Percentiles rank a stretch among this genome's conserved stretches.
These are phyloP conservation scores for Plasmodium chabaudi DNA, from an alignment of 169 alveolate species.

Conservation along the genomic window DNA sequence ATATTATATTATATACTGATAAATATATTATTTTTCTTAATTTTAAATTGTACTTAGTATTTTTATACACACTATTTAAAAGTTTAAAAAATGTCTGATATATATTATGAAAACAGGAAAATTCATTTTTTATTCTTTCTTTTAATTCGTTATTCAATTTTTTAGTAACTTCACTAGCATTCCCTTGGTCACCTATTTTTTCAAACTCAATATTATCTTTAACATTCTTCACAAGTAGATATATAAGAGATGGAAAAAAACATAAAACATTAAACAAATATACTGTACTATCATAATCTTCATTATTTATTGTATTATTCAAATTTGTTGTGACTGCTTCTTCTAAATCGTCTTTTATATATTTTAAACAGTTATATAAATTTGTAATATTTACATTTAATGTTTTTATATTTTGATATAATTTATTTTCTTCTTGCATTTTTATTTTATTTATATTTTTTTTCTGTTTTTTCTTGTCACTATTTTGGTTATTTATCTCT, in stretches of 20 bases:
- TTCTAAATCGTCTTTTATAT: conserved; percentile 22
- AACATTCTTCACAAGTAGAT: conserved; percentile 11
- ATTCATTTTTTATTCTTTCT: conserved; percentile 15
- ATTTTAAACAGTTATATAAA: conserved; percentile 57
- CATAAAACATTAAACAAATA: conserved; percentile 50
- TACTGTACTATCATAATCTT: conserved; percentile 32
- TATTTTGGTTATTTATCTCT: neutral
- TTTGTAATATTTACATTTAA: conserved; percentile 34
- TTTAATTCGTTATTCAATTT: neutral
- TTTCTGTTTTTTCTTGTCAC: neutral
- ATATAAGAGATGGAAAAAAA: conserved; percentile 48
- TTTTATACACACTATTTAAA: conserved; percentile 22
- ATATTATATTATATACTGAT: conserved; percentile 47
- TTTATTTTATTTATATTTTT: neutral
- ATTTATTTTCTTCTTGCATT: conserved; percentile 15
- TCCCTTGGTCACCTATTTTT: neutral
- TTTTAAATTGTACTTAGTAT: conserved; percentile 39
- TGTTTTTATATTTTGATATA: conserved; percentile 24
- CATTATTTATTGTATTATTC: conserved; percentile 16
- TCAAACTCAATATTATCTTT: neutral
- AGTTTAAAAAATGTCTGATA: conserved; percentile 12
- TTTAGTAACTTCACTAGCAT: neutral
- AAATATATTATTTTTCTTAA: conserved; percentile 33
- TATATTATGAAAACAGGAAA: neutral
- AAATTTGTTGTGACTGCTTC: conserved; percentile 24